Conservation (phyloP, 2,329 filamentous ascomycete genomes). For the Periconia sp. region DNA sequence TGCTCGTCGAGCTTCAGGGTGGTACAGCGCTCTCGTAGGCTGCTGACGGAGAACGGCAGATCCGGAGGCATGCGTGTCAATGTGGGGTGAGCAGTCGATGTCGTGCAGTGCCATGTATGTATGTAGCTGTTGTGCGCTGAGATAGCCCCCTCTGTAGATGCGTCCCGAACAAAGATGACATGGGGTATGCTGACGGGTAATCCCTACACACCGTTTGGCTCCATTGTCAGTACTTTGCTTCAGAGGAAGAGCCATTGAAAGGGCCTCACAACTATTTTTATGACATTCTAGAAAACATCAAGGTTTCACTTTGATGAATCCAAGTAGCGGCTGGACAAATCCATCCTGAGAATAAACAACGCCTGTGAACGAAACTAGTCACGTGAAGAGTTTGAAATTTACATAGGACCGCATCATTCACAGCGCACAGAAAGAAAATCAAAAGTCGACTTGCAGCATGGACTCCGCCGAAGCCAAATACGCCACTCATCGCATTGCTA, state of each 20-base stretch:
- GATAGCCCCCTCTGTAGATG: conserved; percentile 61
- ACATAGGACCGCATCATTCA: too few species aligned
- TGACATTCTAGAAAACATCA: too few species aligned
- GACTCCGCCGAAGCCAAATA: too few species aligned
- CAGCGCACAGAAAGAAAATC: too few species aligned
- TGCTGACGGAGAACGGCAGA: conserved; percentile 57
- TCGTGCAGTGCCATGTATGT: too few species aligned
- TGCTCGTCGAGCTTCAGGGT: conserved; percentile 57
- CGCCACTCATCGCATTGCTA: too few species aligned
- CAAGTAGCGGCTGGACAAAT: conserved; percentile 79
- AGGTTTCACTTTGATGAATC: conserved; percentile 81
- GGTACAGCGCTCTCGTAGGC: conserved; percentile 59
- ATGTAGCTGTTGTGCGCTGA: conserved; percentile 66
- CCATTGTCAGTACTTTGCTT: too few species aligned
- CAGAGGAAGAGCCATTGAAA: conserved; percentile 73
- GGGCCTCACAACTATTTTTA: conserved; percentile 76
- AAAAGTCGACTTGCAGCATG: too few species aligned
- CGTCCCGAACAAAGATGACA: conserved; percentile 82
- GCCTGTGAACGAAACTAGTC: conserved; percentile 85
- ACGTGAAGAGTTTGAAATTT: too few species aligned
- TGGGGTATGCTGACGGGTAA: conserved; percentile 48
- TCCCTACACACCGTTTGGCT: background rate
- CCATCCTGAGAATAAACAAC: conserved; percentile 76
- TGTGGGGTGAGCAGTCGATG: conserved; percentile 58
- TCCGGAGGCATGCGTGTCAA: conserved; percentile 60